Base-by-base conservation (phyloP, 2,329 filamentous ascomycete species). In the Hypoxylon sp. region DNA sequence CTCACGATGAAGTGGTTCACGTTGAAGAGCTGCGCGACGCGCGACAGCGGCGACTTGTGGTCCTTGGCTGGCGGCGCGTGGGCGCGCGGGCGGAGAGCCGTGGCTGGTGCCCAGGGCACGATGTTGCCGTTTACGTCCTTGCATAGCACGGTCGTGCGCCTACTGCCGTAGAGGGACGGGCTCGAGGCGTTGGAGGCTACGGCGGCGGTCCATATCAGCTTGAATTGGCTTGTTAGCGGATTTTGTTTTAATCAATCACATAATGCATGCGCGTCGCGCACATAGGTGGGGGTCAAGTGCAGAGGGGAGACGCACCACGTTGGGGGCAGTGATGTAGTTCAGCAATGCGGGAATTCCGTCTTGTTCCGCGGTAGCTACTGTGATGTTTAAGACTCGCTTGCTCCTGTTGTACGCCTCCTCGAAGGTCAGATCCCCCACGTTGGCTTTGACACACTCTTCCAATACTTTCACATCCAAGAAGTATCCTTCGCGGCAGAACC, bases 1-100 rank as follows among this genome's bases (percentile, higher is more conserved):
- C 92, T 96, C 72, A 98, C 90, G 71, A 98, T 94, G 81, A 97
- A 98, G 82, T 98, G 94, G 77, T 97, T 97, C 58, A 97, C 93
- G 78, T 97, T 97, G 85, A 96, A 96, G 10, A 95, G 87, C 80
- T 95, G 92, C 5, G 91, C 89, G 31, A 96, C 90, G 42, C 93
- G 88, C 59, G 89, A 86, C 1, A 96, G 85, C 1, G 87, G 87
- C 0, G 86, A 86, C 75, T 88, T 90, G 46, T 88, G 88, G 68
- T 92, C 90, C 46, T 86, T 85, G 78, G 91, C 90, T 5, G 55
- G n/a, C 5, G 86, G 87, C 19, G 87, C 86, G 65, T 88, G 85
- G 4, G 89, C 90, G 87, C 90, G 92, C 47, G 91, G 88, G n/a
- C 85, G 87, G 77, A 92, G 92, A 56, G 88, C 87, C 65, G 90